Conservation (phyloP, 208 protist genomes). For the Acanthamoeba castellanii region DNA sequence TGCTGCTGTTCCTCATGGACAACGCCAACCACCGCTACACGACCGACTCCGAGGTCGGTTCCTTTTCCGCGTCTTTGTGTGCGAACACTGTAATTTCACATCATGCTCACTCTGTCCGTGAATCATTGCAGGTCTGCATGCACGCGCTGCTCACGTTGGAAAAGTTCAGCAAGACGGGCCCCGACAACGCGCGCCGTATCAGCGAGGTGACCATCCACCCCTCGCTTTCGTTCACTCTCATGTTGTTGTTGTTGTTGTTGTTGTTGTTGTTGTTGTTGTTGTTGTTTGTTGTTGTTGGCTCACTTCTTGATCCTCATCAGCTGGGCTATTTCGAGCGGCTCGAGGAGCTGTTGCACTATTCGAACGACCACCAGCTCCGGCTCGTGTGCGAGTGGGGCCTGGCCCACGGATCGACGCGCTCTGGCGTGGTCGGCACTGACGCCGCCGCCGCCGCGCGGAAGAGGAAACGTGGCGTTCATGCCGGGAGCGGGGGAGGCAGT, state of each 20-base stretch:
- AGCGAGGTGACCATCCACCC: not conserved
- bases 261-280: no score
- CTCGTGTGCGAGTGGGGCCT: constrained; percentile 32
- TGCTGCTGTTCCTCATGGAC: constrained; percentile 42
- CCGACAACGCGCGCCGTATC: constrained; percentile 21
- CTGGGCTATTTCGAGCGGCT: constrained; percentile 16
- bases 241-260: no score
- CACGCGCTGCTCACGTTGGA: constrained; percentile 40
- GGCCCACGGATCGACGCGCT: not conserved
- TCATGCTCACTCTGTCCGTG: no score
- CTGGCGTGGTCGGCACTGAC: no score
- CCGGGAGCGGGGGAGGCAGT: not conserved
- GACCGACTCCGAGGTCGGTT: constrained; percentile 1
- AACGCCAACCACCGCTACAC: constrained; percentile 33
- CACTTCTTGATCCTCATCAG: not conserved
- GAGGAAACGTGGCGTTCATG: not conserved
- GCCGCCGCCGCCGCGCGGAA: not conserved
- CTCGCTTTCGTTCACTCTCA: no score
- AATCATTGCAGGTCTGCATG: constrained; percentile 2
- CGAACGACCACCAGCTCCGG: not conserved
- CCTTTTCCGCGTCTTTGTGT: not conserved
- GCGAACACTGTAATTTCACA: no score
- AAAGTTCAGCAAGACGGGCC: constrained; percentile 1
- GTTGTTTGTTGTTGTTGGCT: no score
- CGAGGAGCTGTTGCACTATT: not conserved